These are phyloP conservation scores for Aeminium ludgeri DNA, from an alignment of 495 filamentous ascomycete species.

Conservation along the genomic window DNA sequence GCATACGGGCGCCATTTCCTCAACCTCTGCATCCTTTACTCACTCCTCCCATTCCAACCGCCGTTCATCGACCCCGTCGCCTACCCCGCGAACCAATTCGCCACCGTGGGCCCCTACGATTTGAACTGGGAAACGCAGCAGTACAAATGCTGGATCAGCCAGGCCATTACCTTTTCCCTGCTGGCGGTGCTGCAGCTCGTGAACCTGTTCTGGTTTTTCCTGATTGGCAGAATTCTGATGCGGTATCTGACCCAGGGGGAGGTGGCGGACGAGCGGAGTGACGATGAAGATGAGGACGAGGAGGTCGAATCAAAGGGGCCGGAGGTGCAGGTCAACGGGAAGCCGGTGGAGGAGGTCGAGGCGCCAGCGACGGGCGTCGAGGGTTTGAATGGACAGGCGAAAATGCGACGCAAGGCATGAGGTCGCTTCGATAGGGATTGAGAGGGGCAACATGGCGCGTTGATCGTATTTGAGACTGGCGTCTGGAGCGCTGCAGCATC, in stretches of 20 bases:
- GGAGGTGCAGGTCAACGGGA: slow-evolving; percentile 6
- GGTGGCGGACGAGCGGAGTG: slow-evolving; percentile 24
- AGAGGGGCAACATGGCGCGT: no score
- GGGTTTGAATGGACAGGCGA: no score
- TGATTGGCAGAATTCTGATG: slow-evolving; percentile 21
- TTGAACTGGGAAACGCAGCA: slow-evolving; percentile 27
- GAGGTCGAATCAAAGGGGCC: slow-evolving; percentile 9
- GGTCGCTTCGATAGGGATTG: no score
- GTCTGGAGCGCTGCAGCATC: no score
- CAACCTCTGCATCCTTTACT: slow-evolving; percentile 75
- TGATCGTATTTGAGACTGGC: no score
- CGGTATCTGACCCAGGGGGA: slow-evolving; percentile 16
- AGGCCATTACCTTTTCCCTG: slow-evolving; percentile 24
- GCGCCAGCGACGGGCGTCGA: no score
- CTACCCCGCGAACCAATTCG: slow-evolving; percentile 48
- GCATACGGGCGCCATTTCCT: slow-evolving; percentile 83
- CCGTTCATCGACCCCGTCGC: slow-evolving; percentile 3
- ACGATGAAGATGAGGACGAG: slow-evolving; percentile 23
- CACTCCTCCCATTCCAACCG: slow-evolving; percentile 35
- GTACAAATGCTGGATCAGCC: slow-evolving; percentile 28
- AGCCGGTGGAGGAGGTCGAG: slow-evolving; percentile 5
- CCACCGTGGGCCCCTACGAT: slow-evolving; percentile 61
- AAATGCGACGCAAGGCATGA: no score
- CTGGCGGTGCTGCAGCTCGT: slow-evolving; percentile 23
- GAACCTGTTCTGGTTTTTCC: slow-evolving; percentile 27